Base-by-base conservation (phyloP, 75 land plant species). In the Sequoia sempervirens region DNA sequence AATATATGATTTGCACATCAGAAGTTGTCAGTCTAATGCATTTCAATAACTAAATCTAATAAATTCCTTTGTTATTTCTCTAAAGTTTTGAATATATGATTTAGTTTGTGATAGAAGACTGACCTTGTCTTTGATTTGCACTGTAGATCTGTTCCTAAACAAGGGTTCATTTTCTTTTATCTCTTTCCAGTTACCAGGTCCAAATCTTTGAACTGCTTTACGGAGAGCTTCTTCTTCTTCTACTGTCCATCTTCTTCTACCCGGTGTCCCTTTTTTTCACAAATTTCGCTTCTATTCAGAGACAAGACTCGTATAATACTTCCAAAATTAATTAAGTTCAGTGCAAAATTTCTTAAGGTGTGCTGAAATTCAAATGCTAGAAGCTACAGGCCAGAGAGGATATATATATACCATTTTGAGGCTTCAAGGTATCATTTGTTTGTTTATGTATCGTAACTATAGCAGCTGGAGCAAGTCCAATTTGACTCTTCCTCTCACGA, bases 391-490 rank as follows among this genome's bases (percentile, higher is more conserved):
- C 36, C 88, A 85, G 30, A 75, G 80, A 61, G 89, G 64, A 83
- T 94, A 86, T 10, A 38, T 74, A 18, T 84, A 88, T 82, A 38
- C 80, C n/a, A 47, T 88, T 86, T 15, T 85, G 26, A 1, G 86
- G 56, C 80, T 75, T 91, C 76, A 92, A 76, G 2, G 80, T 70
- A 88, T 82, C 86, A 84, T 83, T 74, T 7, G 85, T 47, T 10
- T 84, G 88, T 75, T 91, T 92, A 56, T 84, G 85, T 73, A 93
- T 82, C 68, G 82, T 43, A 61, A 96, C 99, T 54, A 97, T 86
- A 66, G 96, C 99, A 83, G 98, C 99, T 23, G 98, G 95, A 88
- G 98, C 95, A 40, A 91, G 85, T 30, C 99, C 99, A 46, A 91
- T 36, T 81, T 87, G 82, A 23, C 80, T 81, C 82, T 92, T 86